Base-by-base conservation (phyloP, 169 alveolate genomes). In the Ichthyophthirius multifiliis region DNA sequence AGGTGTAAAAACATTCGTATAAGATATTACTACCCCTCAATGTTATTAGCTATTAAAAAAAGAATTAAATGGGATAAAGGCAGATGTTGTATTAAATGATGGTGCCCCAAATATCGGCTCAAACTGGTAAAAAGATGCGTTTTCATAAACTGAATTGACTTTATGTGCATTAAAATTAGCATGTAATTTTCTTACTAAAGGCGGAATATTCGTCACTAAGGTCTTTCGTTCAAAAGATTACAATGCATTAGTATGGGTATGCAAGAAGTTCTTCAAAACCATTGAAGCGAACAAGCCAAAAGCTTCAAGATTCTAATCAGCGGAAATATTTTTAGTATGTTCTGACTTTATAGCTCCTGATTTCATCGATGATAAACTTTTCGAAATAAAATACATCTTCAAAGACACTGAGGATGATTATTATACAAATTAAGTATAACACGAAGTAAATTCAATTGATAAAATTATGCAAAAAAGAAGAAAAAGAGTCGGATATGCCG, bases 61-160 rank as follows among this genome's bases (percentile, higher is more conserved):
- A 73, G 97, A 93, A 83, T 67, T 93, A 35, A 89, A 87, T 89
- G 98, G 96, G 55, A 89, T 92, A 48, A 96, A 97, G 84, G 99
- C 97, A 23, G 99, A 98, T 91, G 99, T 98, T 13, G 99, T 99
- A 9, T 92, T 99, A 9, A 99, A 99, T 86, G 99, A 99, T 91
- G 99, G 99, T 13, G 99, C 99, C 16, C 99, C 99, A 13, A 99
- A 99, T 89, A 99, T 99, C 81, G 99, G 99, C 48, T 96, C 98
- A 4, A 96, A 97, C 79, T 99, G 99, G 99, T 93, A 97, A 20
- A 94, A 94, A 83, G 99, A 99, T 92, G 99, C 99, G 12, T 99
- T 94, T 88, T 92, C 93, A 77, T 99, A 99, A 93, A 97, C 97
- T 81, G 99, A 97, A 65, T 89, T 99, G 78, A 99, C 96, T 34